Evolutionary conservation across 106 monocot genomes (phyloP).

Genomic region (Cymbidium sinense): DNA sequence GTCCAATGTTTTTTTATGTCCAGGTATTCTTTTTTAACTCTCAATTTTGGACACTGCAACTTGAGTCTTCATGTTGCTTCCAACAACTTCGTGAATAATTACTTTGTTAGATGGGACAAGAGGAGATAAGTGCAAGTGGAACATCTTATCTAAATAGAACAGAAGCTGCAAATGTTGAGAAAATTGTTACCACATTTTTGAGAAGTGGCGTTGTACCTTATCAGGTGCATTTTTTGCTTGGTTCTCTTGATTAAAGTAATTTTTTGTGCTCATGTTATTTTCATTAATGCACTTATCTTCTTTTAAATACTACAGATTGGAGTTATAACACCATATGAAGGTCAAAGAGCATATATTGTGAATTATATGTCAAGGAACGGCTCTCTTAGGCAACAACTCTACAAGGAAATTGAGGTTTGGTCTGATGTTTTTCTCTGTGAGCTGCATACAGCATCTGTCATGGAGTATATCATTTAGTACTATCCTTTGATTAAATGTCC

Average conservation of each 20-base stretch:
- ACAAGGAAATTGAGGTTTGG: constrained; percentile 97
- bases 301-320: constrained; percentile 65
- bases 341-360: constrained; percentile 97
- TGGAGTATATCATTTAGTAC: background rate
- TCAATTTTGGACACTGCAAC: background rate
- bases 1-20: constrained; percentile 99
- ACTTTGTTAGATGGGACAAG: constrained; percentile 91
- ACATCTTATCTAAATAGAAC: constrained; percentile 98
- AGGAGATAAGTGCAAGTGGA: constrained; percentile 99
- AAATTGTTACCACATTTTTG: constrained; percentile 95
- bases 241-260: background rate
- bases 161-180: constrained; percentile 99
- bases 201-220: constrained; percentile 95
- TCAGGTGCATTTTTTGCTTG: constrained; percentile 42
- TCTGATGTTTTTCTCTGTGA: background rate
- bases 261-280: background rate
- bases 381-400: constrained; percentile 93
- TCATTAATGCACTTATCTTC: background rate
- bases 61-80: background rate
- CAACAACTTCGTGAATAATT: background rate
- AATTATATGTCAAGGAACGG: constrained; percentile 99
- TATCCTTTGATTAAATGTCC: constrained; percentile 5
- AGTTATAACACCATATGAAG: constrained; percentile 99
- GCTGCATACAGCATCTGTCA: no score
- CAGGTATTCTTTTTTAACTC: constrained; percentile 53